Conservation (phyloP, 2,329 filamentous ascomycete species). For the Pestalotiopsis sp. region DNA sequence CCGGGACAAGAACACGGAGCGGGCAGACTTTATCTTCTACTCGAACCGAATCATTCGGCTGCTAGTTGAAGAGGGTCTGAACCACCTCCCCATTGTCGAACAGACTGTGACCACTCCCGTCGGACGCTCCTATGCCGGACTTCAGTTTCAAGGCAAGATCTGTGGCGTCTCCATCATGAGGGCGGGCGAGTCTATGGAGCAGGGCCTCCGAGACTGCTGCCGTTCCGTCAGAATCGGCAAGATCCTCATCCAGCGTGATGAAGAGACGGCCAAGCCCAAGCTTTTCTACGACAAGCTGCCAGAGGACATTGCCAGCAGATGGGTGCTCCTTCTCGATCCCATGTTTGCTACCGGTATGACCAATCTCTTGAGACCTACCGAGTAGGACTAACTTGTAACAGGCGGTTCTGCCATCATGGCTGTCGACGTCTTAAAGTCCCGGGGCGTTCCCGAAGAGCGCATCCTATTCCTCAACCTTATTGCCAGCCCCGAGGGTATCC, state of each 20-base stretch:
- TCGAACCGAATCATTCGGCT: conserved; percentile 97
- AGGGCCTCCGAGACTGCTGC: conserved; percentile 93
- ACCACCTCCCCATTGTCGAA: conserved; percentile 89
- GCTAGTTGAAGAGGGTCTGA: conserved; percentile 93
- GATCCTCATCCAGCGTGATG: conserved; percentile 95
- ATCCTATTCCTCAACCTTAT: conserved; percentile 97
- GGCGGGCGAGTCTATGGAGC: conserved; percentile 97
- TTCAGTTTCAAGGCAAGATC: conserved; percentile 97
- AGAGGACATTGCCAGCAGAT: conserved; percentile 86
- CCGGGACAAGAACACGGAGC: conserved; percentile 82
- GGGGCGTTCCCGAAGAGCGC: conserved; percentile 90
- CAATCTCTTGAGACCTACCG: conserved; percentile 7
- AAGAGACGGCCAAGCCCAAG: conserved; percentile 88
- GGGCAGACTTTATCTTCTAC: conserved; percentile 98
- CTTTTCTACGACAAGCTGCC: conserved; percentile 98
- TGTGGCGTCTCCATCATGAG: conserved; percentile 99
- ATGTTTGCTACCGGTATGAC: conserved; percentile 92
- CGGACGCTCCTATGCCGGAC: conserved; percentile 82
- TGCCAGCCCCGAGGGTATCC: conserved; percentile 90
- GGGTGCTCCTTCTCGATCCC: conserved; percentile 93
- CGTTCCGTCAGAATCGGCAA: conserved; percentile 97
- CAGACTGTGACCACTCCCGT: conserved; percentile 90
- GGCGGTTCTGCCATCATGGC: conserved; percentile 97
- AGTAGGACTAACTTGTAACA: conserved; percentile 32
- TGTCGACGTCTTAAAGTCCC: conserved; percentile 85